These are phyloP conservation scores for Piper betle DNA, from an alignment of 164 flowering plant species.

Conservation along the genomic window DNA sequence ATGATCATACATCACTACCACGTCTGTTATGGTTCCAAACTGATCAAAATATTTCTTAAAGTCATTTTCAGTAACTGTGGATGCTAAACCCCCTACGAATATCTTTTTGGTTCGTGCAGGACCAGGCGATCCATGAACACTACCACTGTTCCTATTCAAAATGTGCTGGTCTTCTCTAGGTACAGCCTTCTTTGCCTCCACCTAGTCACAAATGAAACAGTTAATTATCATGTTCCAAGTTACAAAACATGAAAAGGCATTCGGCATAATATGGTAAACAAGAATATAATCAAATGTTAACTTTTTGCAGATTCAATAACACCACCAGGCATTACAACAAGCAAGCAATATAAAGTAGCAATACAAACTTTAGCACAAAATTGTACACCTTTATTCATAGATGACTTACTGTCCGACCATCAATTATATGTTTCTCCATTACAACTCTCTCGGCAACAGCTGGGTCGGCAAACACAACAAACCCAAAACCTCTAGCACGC, in stretches of 20 bases:
- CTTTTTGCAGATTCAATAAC: background rate
- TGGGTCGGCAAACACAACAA: constrained; percentile 77
- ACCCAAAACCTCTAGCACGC: constrained; percentile 90
- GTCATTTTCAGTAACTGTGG: constrained; percentile 59
- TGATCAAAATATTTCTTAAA: constrained; percentile 68
- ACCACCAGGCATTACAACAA: background rate
- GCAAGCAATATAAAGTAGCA: background rate
- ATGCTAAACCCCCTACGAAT: constrained; percentile 79
- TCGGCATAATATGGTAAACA: too few relatives aligned
- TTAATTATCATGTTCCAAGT: background rate
- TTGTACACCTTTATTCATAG: background rate
- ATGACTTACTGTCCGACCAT: constrained; percentile 70
- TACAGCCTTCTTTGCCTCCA: constrained; percentile 83
- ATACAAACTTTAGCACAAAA: background rate
- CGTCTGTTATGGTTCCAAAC: constrained; percentile 65
- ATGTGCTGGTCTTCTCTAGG: constrained; percentile 64
- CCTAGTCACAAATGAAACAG: constrained; percentile 24
- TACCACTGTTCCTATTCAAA: constrained; percentile 28
- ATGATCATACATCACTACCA: constrained; percentile 81
- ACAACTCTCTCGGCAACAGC: constrained; percentile 75
- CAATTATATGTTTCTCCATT: constrained; percentile 69
- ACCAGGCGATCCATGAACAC: constrained; percentile 49
- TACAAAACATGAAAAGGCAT: too few relatives aligned
- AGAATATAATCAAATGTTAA: too few relatives aligned
- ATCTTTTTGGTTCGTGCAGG: constrained; percentile 61